Conservation (phyloP, 768 basidiomycete genomes). For the Cystoderma amianthinum region DNA sequence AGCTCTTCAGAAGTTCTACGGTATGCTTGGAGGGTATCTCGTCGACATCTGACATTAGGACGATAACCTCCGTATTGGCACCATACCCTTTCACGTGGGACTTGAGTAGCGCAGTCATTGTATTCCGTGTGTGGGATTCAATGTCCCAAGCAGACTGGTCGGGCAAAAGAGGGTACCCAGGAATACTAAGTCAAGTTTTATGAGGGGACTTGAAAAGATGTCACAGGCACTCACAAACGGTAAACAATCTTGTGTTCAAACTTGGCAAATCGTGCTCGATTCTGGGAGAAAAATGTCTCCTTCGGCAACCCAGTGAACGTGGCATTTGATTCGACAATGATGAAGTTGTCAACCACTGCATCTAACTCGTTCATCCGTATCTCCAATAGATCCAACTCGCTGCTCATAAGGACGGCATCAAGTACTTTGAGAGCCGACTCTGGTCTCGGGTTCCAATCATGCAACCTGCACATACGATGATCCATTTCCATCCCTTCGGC, state of each 20-base stretch:
- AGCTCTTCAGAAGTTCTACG: constrained; percentile 41
- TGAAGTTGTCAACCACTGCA: constrained; percentile 48
- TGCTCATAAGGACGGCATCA: constrained; percentile 58
- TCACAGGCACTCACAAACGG: constrained; percentile 26
- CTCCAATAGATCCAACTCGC: constrained; percentile 57
- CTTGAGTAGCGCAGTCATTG: constrained; percentile 41
- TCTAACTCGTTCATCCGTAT: constrained; percentile 57
- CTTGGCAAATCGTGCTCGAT: constrained; percentile 37
- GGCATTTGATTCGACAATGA: constrained; percentile 54
- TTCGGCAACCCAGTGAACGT: constrained; percentile 60
- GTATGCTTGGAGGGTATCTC: constrained; percentile 53
- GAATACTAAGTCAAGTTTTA: constrained; percentile 23
- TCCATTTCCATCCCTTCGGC: constrained; percentile 43
- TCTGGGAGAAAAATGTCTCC: constrained; percentile 39
- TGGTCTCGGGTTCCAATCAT: constrained; percentile 44
- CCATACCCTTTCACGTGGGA: constrained; percentile 24
- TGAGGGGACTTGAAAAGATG: neutral
- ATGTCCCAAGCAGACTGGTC: constrained; percentile 43
- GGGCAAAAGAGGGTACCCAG: constrained; percentile 31
- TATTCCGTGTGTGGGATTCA: constrained; percentile 38
- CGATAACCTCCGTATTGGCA: constrained; percentile 27
- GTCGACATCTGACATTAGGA: constrained; percentile 58
- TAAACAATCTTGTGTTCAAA: constrained; percentile 52
- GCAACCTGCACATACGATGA: constrained; percentile 37
- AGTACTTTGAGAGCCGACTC: constrained; percentile 32